Conservation (phyloP, 169 alveolate species). For the Eimeria maxima region DNA sequence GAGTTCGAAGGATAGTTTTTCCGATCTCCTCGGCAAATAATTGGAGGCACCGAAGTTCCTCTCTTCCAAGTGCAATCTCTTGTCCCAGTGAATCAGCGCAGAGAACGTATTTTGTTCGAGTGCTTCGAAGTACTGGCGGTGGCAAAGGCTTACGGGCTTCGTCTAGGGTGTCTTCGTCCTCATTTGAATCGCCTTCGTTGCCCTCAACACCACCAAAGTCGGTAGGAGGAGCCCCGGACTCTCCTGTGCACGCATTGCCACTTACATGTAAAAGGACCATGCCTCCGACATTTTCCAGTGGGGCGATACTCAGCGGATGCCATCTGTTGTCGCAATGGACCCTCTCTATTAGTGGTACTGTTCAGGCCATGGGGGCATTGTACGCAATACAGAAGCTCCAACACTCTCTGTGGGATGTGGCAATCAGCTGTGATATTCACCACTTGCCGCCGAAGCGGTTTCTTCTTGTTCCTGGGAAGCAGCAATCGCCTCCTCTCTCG, state of each 20-base stretch:
- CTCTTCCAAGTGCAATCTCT: neutral
- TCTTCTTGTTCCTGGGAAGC: neutral
- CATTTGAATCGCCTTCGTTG: slow-evolving; percentile 5
- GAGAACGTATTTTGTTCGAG: slow-evolving; percentile 20
- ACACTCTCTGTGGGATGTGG: too few relatives aligned
- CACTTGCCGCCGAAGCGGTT: neutral
- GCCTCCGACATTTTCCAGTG: neutral
- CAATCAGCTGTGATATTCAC: neutral
- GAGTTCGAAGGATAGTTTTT: slow-evolving; percentile 24
- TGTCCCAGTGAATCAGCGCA: slow-evolving; percentile 67
- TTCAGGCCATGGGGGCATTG: neutral
- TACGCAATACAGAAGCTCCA: neutral
- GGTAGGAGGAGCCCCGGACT: neutral
- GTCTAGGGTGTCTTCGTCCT: neutral
- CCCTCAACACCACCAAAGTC: neutral
- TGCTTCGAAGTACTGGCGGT: slow-evolving; percentile 11
- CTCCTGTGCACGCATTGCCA: neutral
- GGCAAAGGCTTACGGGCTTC: neutral
- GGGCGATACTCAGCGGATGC: neutral
- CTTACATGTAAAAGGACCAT: neutral
- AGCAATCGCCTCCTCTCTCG: neutral
- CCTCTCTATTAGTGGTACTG: neutral
- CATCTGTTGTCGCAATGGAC: too few relatives aligned
- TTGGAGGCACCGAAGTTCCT: slow-evolving; percentile 1
- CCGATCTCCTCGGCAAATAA: slow-evolving; percentile 27